These are phyloP conservation scores for Tolypocladium pustulatum DNA, from an alignment of 2,329 filamentous ascomycete species.

Conservation along the genomic window DNA sequence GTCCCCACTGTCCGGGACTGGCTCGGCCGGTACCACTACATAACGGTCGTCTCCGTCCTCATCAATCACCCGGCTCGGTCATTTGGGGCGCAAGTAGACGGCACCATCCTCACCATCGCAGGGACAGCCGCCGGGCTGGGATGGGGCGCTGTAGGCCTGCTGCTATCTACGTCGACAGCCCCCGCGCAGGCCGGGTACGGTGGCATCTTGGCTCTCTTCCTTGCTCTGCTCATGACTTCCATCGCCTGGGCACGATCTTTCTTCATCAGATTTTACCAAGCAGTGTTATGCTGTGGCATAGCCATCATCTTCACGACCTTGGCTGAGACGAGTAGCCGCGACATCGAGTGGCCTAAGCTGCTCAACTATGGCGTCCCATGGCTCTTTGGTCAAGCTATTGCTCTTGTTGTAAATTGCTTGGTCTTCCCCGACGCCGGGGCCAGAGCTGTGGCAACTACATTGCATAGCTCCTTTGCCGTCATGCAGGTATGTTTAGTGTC, in stretches of 20 bases:
- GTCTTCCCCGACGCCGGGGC: conserved; percentile 47
- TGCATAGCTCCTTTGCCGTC: conserved; percentile 34
- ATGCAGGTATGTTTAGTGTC: conserved; percentile 28
- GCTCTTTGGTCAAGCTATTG: conserved; percentile 43
- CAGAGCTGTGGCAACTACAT: conserved; percentile 34
- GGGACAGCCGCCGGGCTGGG: conserved; percentile 43
- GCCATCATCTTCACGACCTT: conserved; percentile 43
- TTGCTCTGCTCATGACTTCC: conserved; percentile 39
- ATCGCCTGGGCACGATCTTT: conserved; percentile 44
- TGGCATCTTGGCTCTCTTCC: conserved; percentile 43
- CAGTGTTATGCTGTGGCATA: conserved; percentile 43
- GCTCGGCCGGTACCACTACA: conserved; percentile 43
- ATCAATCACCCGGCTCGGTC: conserved; percentile 47
- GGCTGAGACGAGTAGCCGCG: conserved; percentile 31
- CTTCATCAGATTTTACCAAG: conserved; percentile 45
- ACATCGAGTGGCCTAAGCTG: conserved; percentile 38
- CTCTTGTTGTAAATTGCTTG: conserved; percentile 34
- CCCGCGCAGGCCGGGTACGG: conserved; percentile 37
- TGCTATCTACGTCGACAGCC: conserved; percentile 39
- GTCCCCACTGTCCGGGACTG: conserved; percentile 34
- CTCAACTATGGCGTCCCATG: conserved; percentile 44
- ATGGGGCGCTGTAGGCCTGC: conserved; percentile 43
- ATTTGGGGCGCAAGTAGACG: conserved; percentile 47
- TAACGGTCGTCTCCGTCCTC: conserved; percentile 46
- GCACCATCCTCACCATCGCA: conserved; percentile 38